Evolutionary conservation across 192 early-diverging fungal genomes (phyloP).

Genomic region (Coemansia sp.): DNA sequence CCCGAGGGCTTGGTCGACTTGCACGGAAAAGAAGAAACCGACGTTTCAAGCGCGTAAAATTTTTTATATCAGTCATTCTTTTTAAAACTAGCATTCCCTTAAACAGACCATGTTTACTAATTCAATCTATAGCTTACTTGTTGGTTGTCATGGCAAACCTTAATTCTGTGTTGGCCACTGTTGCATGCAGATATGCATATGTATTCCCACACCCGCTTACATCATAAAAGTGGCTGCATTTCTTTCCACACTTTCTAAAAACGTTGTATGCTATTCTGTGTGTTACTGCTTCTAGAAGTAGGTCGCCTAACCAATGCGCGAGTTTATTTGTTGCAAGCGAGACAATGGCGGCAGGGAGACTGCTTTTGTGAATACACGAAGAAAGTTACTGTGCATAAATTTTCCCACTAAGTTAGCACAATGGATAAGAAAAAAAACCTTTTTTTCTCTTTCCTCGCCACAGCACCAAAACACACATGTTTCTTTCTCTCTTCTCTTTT

Average conservation of each 20-base stretch:
- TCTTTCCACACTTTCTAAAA: not conserved
- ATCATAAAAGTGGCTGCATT: not conserved
- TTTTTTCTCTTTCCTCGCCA: not conserved
- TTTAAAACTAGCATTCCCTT: not conserved
- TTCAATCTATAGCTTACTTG: not conserved
- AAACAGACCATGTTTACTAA: not conserved
- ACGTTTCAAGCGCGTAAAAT: not conserved
- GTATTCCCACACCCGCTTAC: not conserved
- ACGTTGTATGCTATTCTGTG: not conserved
- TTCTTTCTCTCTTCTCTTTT: not conserved
- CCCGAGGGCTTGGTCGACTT: slow-evolving; percentile 28
- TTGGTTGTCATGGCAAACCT: too few species aligned
- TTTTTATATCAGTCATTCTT: not conserved
- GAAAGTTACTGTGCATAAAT: not conserved
- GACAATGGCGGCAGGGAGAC: slow-evolving; percentile 1
- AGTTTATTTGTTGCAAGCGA: not conserved
- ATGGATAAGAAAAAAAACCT: not conserved
- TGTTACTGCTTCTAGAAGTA: not conserved
- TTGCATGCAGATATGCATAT: not conserved
- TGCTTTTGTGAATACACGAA: not conserved
- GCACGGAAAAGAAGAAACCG: slow-evolving; percentile 6
- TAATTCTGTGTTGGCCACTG: not conserved
- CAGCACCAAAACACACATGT: slow-evolving; percentile 2
- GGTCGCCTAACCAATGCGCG: not conserved
- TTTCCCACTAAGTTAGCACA: not conserved